Evolutionary conservation across 768 basidiomycete species (phyloP), one percentile per base, ranked within the genome.

Genomic region (Baorangia bicolor): DNA sequence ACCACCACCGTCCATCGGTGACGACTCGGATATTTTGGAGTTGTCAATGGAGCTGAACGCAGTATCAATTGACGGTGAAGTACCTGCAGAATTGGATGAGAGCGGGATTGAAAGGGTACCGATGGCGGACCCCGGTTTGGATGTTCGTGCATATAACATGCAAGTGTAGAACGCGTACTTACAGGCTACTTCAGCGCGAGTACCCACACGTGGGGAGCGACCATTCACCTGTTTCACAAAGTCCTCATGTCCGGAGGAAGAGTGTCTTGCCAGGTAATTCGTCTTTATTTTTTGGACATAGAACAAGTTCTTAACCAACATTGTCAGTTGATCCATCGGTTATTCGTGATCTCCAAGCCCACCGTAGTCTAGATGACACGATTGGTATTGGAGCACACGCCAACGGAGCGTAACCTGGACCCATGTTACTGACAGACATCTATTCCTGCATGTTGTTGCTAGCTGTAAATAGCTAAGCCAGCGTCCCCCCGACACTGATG

Each of bases 211-310:
- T 86, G 50, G 81, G 80, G 57, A 75, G 81, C 62, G 82, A 86
- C 55, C 83, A 84, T 64, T 82, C 82, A 43, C 77, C 83, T 30
- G 72, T 78, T 59, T 73, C 81, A 51, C 75, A 78, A 55, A 83
- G 86, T 41, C 80, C 94, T 51, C 96, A 99, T 74, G 85, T 95
- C 33, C 86, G 96, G 64, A 83, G 96, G 72, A 97, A 94, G 79
- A 96, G 93, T 65, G 94, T 96, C 44, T 79, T 98, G 58, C 95
- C 94, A 75, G 88, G 92, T 92, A 70, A 61, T 55, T 54, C 41
- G 28, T 40, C 45, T 61, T 57, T 62, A 44, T 41, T 50, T 51
- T 45, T 51, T n/a, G 31, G 28, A 41, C 18, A 30, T 27, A 20
- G 30, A 34, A 52, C 49, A 47, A 35, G 52, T 50, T 47, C 57